These are phyloP conservation scores for Trametopsis cervina DNA, from an alignment of 768 basidiomycete genomes.

Conservation along the genomic window DNA sequence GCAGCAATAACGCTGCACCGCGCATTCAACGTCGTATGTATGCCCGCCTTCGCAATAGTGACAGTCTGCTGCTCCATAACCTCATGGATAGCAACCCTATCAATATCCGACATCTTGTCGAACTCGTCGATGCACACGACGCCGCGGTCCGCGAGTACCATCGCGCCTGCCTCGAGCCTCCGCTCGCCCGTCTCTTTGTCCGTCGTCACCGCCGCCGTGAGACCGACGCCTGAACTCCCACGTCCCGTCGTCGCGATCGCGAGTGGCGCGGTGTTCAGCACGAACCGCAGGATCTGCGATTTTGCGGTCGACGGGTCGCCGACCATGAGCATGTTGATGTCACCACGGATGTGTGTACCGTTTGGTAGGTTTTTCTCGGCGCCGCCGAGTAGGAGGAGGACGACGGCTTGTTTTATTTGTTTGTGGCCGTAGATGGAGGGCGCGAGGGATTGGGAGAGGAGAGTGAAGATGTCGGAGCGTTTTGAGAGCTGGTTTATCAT, in stretches of 20 bases:
- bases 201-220: constrained; percentile 97
- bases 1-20: constrained; percentile 97
- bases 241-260: constrained; percentile 98
- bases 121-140: constrained; percentile 99
- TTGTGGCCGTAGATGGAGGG: constrained; percentile 97
- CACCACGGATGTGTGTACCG: constrained; percentile 97
- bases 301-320: constrained; percentile 99
- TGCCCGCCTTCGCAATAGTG: constrained; percentile 98
- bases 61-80: constrained; percentile 99
- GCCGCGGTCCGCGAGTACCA: constrained; percentile 98
- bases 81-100: constrained; percentile 98
- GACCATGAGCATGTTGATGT: constrained; percentile 99
- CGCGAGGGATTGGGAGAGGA: constrained; percentile 91
- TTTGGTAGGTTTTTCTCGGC: constrained; percentile 97
- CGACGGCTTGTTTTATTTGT: constrained; percentile 89
- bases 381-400: constrained; percentile 90
- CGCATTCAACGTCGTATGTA: constrained; percentile 96
- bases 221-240: constrained; percentile 97
- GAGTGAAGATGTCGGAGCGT: constrained; percentile 75
- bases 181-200: constrained; percentile 98
- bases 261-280: constrained; percentile 90
- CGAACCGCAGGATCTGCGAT: constrained; percentile 92
- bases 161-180: constrained; percentile 94
- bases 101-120: constrained; percentile 99
- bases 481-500: constrained; percentile 92